These are phyloP conservation scores for Zizania latifolia DNA, from an alignment of 176 grass and related monocot species.

Conservation along the genomic window DNA sequence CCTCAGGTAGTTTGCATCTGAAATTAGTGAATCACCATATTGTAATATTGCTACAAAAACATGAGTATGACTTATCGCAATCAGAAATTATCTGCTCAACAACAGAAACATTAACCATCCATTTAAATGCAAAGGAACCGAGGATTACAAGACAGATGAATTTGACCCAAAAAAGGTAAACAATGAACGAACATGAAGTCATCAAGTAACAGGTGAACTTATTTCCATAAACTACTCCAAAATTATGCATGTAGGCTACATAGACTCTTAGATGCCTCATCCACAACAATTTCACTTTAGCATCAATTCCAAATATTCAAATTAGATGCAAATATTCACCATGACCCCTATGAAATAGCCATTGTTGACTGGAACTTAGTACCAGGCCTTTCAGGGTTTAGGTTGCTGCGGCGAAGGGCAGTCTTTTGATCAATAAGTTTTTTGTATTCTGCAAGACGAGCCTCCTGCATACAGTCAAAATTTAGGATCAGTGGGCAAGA, in stretches of 20 bases:
- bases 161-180: too few relatives aligned
- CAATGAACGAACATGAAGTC: too few relatives aligned
- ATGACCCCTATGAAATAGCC: background rate
- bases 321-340: background rate
- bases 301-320: too few relatives aligned
- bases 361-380: background rate
- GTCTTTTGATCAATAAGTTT: conserved; percentile 53
- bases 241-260: too few relatives aligned
- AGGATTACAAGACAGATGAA: too few relatives aligned
- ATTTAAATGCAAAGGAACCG: conserved; percentile 1
- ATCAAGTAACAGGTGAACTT: too few relatives aligned
- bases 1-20: conserved; percentile 62
- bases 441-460: conserved; percentile 54
- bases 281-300: too few relatives aligned
- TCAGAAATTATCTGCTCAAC: background rate
- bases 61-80: background rate
- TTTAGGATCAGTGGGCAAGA: background rate
- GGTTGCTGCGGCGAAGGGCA: conserved; percentile 53
- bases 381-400: conserved; percentile 84
- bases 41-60: background rate
- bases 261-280: too few relatives aligned
- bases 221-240: too few relatives aligned
- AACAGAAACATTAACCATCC: background rate
- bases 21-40: conserved; percentile 27
- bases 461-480: conserved; percentile 44